Conservation (phyloP, 345 rosid species). For the Ceriops tagal region DNA sequence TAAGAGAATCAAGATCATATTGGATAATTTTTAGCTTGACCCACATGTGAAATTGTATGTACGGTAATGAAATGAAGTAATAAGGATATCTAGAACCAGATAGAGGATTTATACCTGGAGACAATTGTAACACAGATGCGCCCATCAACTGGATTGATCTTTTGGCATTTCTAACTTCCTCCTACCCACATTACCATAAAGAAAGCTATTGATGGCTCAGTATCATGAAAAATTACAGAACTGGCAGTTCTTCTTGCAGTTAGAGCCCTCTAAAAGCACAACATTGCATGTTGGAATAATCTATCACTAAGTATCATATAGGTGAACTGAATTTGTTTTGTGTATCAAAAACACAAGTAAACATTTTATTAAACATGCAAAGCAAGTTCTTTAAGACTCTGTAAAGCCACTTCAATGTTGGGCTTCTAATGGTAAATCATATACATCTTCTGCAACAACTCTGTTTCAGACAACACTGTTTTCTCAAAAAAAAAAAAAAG, state of each 20-base stretch:
- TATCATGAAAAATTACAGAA: background rate
- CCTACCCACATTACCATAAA: conserved; percentile 34
- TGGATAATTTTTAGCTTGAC: background rate
- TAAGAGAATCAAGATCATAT: background rate
- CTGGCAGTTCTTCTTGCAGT: background rate
- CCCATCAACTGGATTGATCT: conserved; percentile 74
- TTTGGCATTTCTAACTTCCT: conserved; percentile 63
- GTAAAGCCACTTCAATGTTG: background rate
- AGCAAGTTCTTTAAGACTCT: background rate
- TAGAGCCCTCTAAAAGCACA: background rate
- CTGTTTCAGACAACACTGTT: background rate
- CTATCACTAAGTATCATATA: background rate
- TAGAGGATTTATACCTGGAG: conserved; percentile 39
- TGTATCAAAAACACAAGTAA: too few species aligned
- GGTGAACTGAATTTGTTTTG: background rate
- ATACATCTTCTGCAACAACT: background rate
- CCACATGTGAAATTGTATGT: background rate
- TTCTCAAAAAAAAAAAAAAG: background rate
- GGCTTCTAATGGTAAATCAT: background rate
- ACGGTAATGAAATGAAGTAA: background rate
- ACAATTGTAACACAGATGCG: conserved; percentile 55
- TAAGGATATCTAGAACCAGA: background rate
- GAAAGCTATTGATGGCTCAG: background rate
- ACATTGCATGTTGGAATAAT: background rate
- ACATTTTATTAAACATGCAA: background rate